A percentile compares a stretch with the other conserved stretches of the same genome.
These are phyloP conservation scores for Manihot esculenta DNA, from an alignment of 441 rosid species.

Conservation along the genomic window DNA sequence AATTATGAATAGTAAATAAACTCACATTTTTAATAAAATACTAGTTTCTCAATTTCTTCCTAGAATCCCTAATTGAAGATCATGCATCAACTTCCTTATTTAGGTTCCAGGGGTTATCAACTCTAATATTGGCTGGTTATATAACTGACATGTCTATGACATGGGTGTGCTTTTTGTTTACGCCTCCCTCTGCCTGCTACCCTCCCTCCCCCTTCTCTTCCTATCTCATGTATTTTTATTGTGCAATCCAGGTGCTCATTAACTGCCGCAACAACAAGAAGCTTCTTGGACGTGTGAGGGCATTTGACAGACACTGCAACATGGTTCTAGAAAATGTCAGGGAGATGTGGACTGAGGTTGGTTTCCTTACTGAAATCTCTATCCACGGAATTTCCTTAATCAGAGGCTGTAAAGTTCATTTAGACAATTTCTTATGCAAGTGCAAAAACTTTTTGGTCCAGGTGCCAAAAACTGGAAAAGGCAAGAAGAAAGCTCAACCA, in stretches of 20 bases:
- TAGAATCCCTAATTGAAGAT: too few species aligned
- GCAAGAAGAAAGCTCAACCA: slow-evolving; percentile 94
- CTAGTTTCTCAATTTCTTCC: too few species aligned
- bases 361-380: background rate
- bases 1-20: too few species aligned
- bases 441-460: slow-evolving; percentile 6
- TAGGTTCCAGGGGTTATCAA: background rate
- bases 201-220: too few species aligned
- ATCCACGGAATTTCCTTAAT: background rate
- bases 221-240: background rate
- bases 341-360: slow-evolving; percentile 98
- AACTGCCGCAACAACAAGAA: slow-evolving; percentile 92
- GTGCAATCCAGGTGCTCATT: slow-evolving; percentile 59
- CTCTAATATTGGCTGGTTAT: slow-evolving; percentile 13
- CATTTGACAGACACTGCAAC: slow-evolving; percentile 92
- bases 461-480: slow-evolving; percentile 94
- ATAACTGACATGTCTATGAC: background rate
- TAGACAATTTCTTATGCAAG: background rate
- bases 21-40: too few species aligned
- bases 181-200: too few species aligned
- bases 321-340: slow-evolving; percentile 95
- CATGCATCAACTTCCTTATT: background rate
- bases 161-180: background rate
- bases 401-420: background rate
- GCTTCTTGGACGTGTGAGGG: slow-evolving; percentile 91